Percentiles rank a stretch among this genome's conserved stretches.
Evolutionary conservation across 2,329 filamentous ascomycete species (phyloP).

Genomic region (Endoconidiophora laricicola): DNA sequence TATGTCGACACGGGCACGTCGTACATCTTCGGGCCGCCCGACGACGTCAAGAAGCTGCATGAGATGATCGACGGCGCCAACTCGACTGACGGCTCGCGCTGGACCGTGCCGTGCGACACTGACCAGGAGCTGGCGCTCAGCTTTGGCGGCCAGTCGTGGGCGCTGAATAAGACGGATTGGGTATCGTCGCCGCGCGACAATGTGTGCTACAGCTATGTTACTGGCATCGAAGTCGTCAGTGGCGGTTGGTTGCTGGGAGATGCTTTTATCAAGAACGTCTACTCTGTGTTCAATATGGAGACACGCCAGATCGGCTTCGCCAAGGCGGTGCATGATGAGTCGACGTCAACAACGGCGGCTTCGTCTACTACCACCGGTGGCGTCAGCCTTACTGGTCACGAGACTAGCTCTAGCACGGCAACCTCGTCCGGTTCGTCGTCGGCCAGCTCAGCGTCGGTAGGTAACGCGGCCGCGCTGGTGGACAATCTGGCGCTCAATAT

Average conservation of each 20-base stretch:
- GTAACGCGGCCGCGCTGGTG: background rate
- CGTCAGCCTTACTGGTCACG: background rate
- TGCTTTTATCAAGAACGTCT: constrained; percentile 79
- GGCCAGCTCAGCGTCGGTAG: background rate
- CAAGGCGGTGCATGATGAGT: constrained; percentile 7
- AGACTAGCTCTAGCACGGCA: background rate
- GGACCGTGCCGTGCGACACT: constrained; percentile 56
- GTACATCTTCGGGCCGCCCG: constrained; percentile 54
- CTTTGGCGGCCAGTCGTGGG: constrained; percentile 52
- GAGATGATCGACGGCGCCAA: constrained; percentile 44
- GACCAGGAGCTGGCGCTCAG: constrained; percentile 42
- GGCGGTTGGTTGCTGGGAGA: constrained; percentile 65
- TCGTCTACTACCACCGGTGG: constrained; percentile 5
- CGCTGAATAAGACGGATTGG: constrained; percentile 56
- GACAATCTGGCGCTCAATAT: background rate
- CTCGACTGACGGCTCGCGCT: constrained; percentile 43
- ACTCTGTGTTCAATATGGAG: constrained; percentile 69
- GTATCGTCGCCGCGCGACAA: constrained; percentile 29
- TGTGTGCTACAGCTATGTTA: constrained; percentile 53
- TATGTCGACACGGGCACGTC: constrained; percentile 78
- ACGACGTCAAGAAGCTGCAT: constrained; percentile 53
- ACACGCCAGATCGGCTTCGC: constrained; percentile 38
- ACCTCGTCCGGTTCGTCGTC: background rate
- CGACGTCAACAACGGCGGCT: constrained; percentile 6
- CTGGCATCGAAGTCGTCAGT: constrained; percentile 50